Evolutionary conservation across 2,329 filamentous ascomycete species (phyloP), one percentile per base, ranked within the genome.

Genomic region (Phyllosticta ampelicida): DNA sequence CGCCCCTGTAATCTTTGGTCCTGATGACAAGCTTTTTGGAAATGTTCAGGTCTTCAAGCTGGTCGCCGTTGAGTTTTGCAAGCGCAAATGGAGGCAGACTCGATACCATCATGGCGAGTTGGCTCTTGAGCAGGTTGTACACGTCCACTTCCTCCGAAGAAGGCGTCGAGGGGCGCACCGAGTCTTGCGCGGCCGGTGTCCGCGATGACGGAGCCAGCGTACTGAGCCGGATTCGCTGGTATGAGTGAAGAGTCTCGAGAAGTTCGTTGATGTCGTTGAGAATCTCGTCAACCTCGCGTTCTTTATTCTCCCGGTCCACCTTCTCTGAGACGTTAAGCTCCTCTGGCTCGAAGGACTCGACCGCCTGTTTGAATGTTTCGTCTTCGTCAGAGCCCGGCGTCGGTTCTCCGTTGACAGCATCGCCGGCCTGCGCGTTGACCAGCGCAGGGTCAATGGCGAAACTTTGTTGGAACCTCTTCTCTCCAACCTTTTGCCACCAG

Each of bases 71-170:
- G 61, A 96, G 76, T 66, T 94, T 92, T 5, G 90, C 86, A 21
- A 96, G 87, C 1, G 87, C 88, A 67, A 90, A 94, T 1, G 90
- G 90, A 1, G 90, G 90, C 10, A 96, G 74, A 48, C 81, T 83
- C 63, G 86, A 80, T 61, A 95, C 81, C 62, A 95, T 83, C 28
- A 90, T 75, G 0, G 83, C 77, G 19, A 96, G 76, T 67, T 91
- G 89, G 3, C 85, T 81, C 68, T 87, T 90, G 55, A 96, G 78
- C 23, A 85, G 80, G 62, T 89, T 80, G 68, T 95, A 95, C 0
- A 81, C 74, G 48, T 76, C 75, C 44, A 77, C 69, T 63, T 86
- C 83, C 28, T 79, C 77, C 18, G 77, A 72, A 0, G 85, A 84
- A 9, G 88, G 87, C 54, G 84, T 83, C 3, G 83, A 81, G 1